phyloP scores from a whole-genome alignment of 768 basidiomycete species.

The Lactifluus piperatus region DNA sequence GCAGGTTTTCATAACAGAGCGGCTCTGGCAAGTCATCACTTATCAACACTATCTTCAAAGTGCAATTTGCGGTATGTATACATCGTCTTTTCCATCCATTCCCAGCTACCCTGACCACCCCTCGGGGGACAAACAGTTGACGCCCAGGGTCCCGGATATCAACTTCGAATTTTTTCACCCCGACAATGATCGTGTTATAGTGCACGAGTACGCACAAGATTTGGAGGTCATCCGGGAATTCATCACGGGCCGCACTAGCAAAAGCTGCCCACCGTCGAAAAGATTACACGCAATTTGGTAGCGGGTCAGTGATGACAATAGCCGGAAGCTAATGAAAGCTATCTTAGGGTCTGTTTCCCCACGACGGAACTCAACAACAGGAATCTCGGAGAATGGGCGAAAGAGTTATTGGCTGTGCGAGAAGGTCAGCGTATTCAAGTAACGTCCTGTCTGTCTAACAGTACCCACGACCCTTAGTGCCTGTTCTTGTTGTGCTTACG shows the following conservation, averaged over 20 bases:
- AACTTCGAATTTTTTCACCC: background rate
- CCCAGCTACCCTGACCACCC: background rate
- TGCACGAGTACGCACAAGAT: background rate
- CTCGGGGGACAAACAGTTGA: background rate
- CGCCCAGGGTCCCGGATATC: background rate
- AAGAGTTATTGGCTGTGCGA: background rate
- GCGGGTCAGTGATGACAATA: no score
- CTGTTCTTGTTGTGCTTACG: background rate
- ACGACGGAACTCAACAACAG: background rate
- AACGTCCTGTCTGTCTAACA: no score
- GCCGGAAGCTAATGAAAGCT: background rate
- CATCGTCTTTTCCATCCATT: background rate
- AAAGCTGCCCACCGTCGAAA: background rate
- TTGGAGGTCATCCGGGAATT: conserved; percentile 1
- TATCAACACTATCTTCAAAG: background rate
- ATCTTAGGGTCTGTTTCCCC: conserved; percentile 4
- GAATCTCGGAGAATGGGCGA: background rate
- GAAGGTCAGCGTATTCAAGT: background rate
- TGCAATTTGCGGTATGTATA: background rate
- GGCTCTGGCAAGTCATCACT: conserved; percentile 7
- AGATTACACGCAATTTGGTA: conserved; percentile 6
- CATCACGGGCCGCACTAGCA: background rate
- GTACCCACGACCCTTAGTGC: background rate
- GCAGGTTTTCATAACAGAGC: background rate
- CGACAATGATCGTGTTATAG: background rate